These are phyloP conservation scores for Xerophyta viscosa DNA, from an alignment of 106 monocot genomes.

Conservation along the genomic window DNA sequence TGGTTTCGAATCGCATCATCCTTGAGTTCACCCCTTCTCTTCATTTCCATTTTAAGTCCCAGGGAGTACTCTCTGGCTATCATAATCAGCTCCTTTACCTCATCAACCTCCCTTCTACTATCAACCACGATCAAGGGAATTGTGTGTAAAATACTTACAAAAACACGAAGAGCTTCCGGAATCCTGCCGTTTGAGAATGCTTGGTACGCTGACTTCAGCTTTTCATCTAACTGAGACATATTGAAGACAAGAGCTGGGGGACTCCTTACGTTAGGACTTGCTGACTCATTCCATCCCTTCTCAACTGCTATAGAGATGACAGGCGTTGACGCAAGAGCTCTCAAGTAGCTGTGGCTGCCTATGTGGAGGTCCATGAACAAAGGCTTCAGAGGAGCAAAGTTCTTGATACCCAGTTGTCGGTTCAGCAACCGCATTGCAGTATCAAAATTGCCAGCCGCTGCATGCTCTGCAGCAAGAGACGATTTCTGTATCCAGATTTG, in stretches of 20 bases:
- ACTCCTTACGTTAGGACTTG: conserved; percentile 57
- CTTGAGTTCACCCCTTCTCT: conserved; percentile 62
- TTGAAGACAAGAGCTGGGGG: conserved; percentile 77
- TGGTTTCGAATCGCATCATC: conserved; percentile 56
- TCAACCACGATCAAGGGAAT: conserved; percentile 84
- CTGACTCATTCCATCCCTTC: conserved; percentile 76
- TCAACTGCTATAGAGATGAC: conserved; percentile 59
- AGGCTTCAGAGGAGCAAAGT: conserved; percentile 64
- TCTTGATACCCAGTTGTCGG: conserved; percentile 79
- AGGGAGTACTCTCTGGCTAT: conserved; percentile 68
- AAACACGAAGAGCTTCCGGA: conserved; percentile 61
- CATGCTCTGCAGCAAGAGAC: conserved; percentile 84
- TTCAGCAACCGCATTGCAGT: conserved; percentile 76
- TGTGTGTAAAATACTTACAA: conserved; percentile 60
- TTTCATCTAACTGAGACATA: conserved; percentile 78
- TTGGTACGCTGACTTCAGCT: conserved; percentile 59
- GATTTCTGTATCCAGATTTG: conserved; percentile 94
- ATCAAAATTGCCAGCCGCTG: conserved; percentile 75
- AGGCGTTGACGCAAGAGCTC: conserved; percentile 43
- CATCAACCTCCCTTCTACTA: conserved; percentile 82
- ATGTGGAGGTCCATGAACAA: conserved; percentile 62
- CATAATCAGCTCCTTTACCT: conserved; percentile 80
- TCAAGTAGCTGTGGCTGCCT: conserved; percentile 67
- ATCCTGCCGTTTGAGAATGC: conserved; percentile 68
- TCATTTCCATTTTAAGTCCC: conserved; percentile 69